Base-by-base conservation (phyloP, 1,139 yeast genomes). In the Debaryomyces psychrophilus region DNA sequence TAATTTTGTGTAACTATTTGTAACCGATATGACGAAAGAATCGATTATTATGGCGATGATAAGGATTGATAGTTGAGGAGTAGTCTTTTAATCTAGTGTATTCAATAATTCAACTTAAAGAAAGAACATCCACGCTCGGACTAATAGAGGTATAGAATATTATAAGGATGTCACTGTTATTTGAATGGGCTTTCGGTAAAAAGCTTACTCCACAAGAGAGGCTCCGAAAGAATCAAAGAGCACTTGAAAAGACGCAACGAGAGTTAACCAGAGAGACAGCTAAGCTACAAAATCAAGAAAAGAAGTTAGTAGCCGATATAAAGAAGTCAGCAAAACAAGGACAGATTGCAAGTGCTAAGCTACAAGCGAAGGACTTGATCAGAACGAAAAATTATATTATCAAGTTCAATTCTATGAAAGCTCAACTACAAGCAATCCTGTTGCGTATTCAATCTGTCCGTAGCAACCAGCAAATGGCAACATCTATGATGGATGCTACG, bases 131-230 rank as follows among this genome's bases (percentile, higher is more conserved):
- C 22, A 20, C 5, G 5, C 22, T 20, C 22, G 22, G 5, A 20
- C 22, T 20, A 20, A 12, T 29, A 5, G 18, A 29, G 17, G 25
- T 6, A 18, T 11, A 18, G n/a, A 18, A 7, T 2, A 18, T 18
- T 8, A 18, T 11, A 8, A 26, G n/a, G 18, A 71, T 71, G 76
- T 64, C 75, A 31, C 85, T 80, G 58, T 68, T 90, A 57, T 80
- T 92, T 57, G 96, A 90, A 62, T 93, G 98, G 98, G 90, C 90
- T 23, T 93, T 93, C 69, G 99, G 99, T 12, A 89, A 90, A 76
- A 81, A 86, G 63, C 71, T 88, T 55, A 90, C 99, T 41, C 98
- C 99, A 6, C 97, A 90, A 62, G 99, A 93, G 69, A 78, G 92
- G 63, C 81, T 93, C 61, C 84, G 97, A 55, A 90, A 87, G 82